Evolutionary conservation across 129 eudicot species (phyloP).

Genomic region (Chrysanthemum seticuspe): DNA sequence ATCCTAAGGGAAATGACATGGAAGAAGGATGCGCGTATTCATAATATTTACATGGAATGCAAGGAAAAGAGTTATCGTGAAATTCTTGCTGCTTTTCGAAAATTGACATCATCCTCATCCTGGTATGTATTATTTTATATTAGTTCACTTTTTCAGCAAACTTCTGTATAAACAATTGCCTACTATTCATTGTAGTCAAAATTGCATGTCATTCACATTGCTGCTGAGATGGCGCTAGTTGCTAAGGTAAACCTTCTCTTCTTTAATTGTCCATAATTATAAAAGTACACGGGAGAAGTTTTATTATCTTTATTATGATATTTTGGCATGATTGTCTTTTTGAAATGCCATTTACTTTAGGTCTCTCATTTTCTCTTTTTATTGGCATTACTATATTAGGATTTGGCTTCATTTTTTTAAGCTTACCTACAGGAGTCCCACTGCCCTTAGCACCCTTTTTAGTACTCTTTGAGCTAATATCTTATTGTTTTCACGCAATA

Average conservation of each 20-base stretch:
- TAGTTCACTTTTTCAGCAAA: slow-evolving; percentile 10
- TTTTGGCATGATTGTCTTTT: too few species aligned
- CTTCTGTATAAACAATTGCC: slow-evolving; percentile 15
- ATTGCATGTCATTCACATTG: slow-evolving; percentile 87
- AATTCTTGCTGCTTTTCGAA: slow-evolving; percentile 55
- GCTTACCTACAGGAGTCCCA: too few species aligned
- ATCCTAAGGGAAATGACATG: slow-evolving; percentile 75
- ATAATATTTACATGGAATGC: slow-evolving; percentile 69
- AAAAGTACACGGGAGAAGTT: too few species aligned
- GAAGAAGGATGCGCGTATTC: slow-evolving; percentile 71
- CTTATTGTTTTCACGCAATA: too few species aligned
- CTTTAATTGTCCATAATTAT: too few species aligned
- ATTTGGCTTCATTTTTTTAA: too few species aligned
- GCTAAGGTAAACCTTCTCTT: slow-evolving; percentile 63
- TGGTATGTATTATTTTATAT: slow-evolving; percentile 59
- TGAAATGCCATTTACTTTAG: too few species aligned
- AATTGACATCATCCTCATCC: slow-evolving; percentile 52
- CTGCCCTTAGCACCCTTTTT: too few species aligned
- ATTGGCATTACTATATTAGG: too few species aligned
- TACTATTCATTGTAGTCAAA: slow-evolving; percentile 59
- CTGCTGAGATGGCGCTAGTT: slow-evolving; percentile 99
- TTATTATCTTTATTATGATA: too few species aligned
- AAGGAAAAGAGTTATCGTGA: slow-evolving; percentile 70
- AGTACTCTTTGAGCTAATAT: too few species aligned
- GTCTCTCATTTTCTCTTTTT: too few species aligned